These are phyloP conservation scores for Knufia petricola DNA, from an alignment of 2,329 filamentous ascomycete genomes.

Conservation along the genomic window DNA sequence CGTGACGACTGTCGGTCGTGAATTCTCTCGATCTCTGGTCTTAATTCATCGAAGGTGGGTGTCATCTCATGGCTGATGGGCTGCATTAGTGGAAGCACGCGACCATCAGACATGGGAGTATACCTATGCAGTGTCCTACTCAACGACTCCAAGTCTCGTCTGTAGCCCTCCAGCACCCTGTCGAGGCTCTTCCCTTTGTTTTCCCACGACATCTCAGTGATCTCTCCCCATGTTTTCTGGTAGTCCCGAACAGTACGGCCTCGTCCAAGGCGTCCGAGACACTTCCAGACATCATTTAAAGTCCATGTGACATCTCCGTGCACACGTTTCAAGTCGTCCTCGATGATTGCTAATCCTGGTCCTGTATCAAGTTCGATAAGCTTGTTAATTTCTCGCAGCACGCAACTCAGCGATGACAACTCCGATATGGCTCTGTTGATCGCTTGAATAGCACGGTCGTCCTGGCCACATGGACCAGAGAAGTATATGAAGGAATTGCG, in stretches of 20 bases:
- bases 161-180: constrained; percentile 42
- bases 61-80: constrained; percentile 1
- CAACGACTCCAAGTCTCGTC: constrained; percentile 39
- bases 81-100: background rate
- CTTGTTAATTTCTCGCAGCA: constrained; percentile 40
- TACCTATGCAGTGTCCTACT: constrained; percentile 39
- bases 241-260: constrained; percentile 27
- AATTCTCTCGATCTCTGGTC: constrained; percentile 19
- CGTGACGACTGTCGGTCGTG: constrained; percentile 6
- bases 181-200: constrained; percentile 39
- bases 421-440: constrained; percentile 46
- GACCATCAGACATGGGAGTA: constrained; percentile 13
- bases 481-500: constrained; percentile 31
- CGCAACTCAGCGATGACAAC: constrained; percentile 45
- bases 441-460: constrained; percentile 42
- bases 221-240: constrained; percentile 42
- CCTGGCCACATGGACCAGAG: constrained; percentile 42
- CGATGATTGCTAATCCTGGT: constrained; percentile 26
- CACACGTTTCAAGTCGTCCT: constrained; percentile 40
- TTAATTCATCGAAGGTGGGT: constrained; percentile 13
- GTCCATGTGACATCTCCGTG: constrained; percentile 43
- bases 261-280: constrained; percentile 34
- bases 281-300: constrained; percentile 40
- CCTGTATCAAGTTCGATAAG: constrained; percentile 30
- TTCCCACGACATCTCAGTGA: constrained; percentile 33